These are phyloP conservation scores for Spencermartinsiella ligniputridi DNA, from an alignment of 1,139 yeast genomes.

Conservation along the genomic window DNA sequence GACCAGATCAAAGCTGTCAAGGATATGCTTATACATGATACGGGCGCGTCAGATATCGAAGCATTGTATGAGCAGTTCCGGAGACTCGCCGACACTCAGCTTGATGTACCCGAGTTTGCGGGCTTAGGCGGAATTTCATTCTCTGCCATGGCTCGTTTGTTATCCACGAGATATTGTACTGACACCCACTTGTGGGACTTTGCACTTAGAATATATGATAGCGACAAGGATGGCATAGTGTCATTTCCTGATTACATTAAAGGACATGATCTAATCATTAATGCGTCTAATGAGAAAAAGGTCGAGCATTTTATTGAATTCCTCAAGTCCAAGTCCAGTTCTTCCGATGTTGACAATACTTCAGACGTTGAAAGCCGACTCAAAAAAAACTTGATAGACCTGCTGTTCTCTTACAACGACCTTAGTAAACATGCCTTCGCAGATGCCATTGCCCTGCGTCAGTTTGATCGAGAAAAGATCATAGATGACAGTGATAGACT, in stretches of 20 bases:
- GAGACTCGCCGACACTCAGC: slow-evolving; percentile 18
- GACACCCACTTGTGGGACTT: slow-evolving; percentile 14
- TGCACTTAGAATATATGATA: slow-evolving; percentile 21
- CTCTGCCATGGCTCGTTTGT: slow-evolving; percentile 1
- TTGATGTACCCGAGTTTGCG: background rate
- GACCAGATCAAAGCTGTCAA: slow-evolving; percentile 10
- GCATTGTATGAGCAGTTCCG: slow-evolving; percentile 27
- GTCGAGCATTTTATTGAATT: slow-evolving; percentile 4
- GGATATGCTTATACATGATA: background rate
- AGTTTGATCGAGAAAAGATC: background rate
- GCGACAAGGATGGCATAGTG: slow-evolving; percentile 20
- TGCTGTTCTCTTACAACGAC: slow-evolving; percentile 19
- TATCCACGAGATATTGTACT: slow-evolving; percentile 6
- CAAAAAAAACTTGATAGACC: slow-evolving; percentile 11
- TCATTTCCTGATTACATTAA: slow-evolving; percentile 22
- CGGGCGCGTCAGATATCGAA: slow-evolving; percentile 20
- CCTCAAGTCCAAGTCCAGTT: slow-evolving; percentile 1
- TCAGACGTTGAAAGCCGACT: background rate
- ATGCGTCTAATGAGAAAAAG: slow-evolving; percentile 7
- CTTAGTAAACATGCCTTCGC: slow-evolving; percentile 21
- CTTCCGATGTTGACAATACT: background rate
- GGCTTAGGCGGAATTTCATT: slow-evolving; percentile 8
- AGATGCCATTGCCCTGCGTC: slow-evolving; percentile 17
- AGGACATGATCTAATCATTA: slow-evolving; percentile 13
- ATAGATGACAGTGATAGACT: too few relatives aligned